Conservation (phyloP, 2,329 filamentous ascomycete genomes). For the Nakataea oryzae region DNA sequence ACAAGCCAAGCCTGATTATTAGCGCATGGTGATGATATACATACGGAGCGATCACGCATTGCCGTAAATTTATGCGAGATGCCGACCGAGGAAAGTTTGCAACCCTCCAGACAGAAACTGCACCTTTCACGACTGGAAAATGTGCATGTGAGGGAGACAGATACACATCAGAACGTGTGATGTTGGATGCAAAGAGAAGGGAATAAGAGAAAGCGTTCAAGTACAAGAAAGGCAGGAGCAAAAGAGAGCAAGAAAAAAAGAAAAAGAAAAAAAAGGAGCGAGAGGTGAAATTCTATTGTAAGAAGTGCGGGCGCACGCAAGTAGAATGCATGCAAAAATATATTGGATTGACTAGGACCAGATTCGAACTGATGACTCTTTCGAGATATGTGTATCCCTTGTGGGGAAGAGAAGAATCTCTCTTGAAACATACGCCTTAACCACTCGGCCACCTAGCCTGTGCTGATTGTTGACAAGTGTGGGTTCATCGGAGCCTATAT, state of each 20-base stretch:
- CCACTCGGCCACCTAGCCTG: background rate
- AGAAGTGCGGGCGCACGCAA: background rate
- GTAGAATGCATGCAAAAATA: background rate
- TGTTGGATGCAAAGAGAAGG: too few relatives aligned
- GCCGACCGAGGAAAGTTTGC: background rate
- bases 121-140: too few relatives aligned
- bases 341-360: background rate
- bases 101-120: too few relatives aligned
- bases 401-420: background rate
- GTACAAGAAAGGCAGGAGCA: too few relatives aligned
- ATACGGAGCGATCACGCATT: background rate
- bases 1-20: background rate
- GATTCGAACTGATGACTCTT: background rate
- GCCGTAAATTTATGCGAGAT: background rate
- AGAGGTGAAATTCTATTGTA: too few relatives aligned
- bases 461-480: background rate
- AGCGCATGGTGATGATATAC: background rate
- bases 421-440: background rate
- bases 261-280: background rate
- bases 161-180: too few relatives aligned
- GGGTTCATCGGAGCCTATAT: background rate
- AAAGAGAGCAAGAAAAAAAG: background rate
- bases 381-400: background rate
- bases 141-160: too few relatives aligned
- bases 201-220: background rate